Conservation (phyloP, 768 basidiomycete species). For the Exidia glandulosa region DNA sequence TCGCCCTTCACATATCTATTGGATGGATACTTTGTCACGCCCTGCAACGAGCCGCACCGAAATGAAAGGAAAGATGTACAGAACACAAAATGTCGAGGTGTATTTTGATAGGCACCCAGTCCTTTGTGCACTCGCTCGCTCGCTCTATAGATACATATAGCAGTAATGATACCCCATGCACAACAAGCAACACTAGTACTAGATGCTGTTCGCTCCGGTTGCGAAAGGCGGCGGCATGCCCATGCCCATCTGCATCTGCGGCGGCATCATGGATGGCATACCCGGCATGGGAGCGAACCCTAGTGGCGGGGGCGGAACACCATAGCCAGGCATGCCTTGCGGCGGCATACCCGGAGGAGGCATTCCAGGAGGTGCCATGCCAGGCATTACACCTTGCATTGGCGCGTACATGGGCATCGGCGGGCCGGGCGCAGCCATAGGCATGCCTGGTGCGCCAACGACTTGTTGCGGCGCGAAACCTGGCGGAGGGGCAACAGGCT, state of each 20-base stretch:
- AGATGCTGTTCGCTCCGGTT: background rate
- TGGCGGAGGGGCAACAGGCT: constrained; percentile 64
- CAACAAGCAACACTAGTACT: background rate
- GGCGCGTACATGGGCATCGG: constrained; percentile 16
- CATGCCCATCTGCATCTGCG: constrained; percentile 14
- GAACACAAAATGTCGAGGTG: too few species aligned
- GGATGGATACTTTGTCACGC: too few species aligned
- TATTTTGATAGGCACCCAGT: background rate
- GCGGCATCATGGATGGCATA: background rate
- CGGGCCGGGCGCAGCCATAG: constrained; percentile 19
- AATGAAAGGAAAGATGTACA: too few species aligned
- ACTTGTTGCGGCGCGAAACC: constrained; percentile 70
- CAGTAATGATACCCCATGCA: too few species aligned
- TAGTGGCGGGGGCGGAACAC: constrained; percentile 4
- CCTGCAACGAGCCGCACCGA: too few species aligned
- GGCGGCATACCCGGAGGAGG: constrained; percentile 5
- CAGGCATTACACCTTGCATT: constrained; percentile 13
- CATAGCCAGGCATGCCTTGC: background rate
- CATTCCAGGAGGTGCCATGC: constrained; percentile 16
- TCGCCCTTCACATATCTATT: too few species aligned
- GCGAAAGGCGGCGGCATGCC: constrained; percentile 19
- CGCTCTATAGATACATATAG: too few species aligned
- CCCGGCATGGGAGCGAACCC: constrained; percentile 1
- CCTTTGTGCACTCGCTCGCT: too few species aligned
- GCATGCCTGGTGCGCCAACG: constrained; percentile 18